A percentile compares a stretch with the other conserved stretches of the same genome.
These are phyloP conservation scores for Starmerella riodocensis DNA, from an alignment of 805 yeast genomes.

Conservation along the genomic window DNA sequence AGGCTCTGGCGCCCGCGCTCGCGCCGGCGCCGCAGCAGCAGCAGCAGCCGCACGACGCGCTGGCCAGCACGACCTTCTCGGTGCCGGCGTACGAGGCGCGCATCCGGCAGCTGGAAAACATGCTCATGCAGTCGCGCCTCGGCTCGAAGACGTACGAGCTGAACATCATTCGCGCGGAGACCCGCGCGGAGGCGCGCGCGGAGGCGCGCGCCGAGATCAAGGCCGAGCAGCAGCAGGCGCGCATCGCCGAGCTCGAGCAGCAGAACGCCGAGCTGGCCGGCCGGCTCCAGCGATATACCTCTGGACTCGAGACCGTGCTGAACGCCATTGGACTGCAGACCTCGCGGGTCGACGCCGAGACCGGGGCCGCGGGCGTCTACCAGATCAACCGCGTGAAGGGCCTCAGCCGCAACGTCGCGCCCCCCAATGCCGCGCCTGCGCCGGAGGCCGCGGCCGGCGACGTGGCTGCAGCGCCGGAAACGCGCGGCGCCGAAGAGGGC, in stretches of 20 bases:
- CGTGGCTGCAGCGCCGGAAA: not conserved
- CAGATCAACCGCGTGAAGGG: slow-evolving; percentile 50
- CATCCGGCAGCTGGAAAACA: slow-evolving; percentile 44
- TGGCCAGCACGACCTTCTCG: not conserved
- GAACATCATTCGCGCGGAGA: slow-evolving; percentile 16
- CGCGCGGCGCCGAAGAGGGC: not conserved
- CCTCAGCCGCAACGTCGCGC: slow-evolving; percentile 6
- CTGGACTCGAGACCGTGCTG: slow-evolving; percentile 40
- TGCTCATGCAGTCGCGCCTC: slow-evolving; percentile 16
- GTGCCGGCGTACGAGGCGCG: slow-evolving; percentile 44
- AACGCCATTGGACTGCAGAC: slow-evolving; percentile 70
- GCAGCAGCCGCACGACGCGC: not conserved
- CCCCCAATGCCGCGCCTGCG: not conserved
- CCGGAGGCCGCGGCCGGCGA: not conserved
- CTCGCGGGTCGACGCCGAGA: slow-evolving; percentile 11
- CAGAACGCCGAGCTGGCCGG: slow-evolving; percentile 6
- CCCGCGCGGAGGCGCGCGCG: slow-evolving; percentile 15
- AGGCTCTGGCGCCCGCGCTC: not conserved
- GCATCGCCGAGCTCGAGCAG: slow-evolving; percentile 10
- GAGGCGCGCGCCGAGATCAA: slow-evolving; percentile 14
- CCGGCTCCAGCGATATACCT: slow-evolving; percentile 11
- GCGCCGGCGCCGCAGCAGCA: not conserved
- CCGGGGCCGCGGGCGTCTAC: slow-evolving; percentile 15
- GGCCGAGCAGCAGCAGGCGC: slow-evolving; percentile 10
- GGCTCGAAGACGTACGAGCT: slow-evolving; percentile 14